Evolutionary conservation across 768 basidiomycete genomes (phyloP).

Genomic region (Calvatia gigantea): DNA sequence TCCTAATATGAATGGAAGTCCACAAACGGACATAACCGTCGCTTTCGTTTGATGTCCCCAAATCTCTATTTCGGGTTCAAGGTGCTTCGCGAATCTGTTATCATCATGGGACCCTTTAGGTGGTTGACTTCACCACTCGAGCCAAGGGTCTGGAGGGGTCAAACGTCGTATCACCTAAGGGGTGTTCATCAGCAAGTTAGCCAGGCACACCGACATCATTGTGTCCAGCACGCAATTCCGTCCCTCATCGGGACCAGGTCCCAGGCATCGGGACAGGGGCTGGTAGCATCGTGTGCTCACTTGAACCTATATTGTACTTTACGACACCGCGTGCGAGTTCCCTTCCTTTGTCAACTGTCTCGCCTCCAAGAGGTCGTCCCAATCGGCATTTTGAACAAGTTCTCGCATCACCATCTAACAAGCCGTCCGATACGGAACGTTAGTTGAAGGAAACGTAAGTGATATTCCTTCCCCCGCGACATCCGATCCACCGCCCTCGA

Average conservation of each 20-base stretch:
- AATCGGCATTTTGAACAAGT: not conserved
- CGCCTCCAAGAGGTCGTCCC: too few relatives aligned
- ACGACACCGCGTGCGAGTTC: slow-evolving; percentile 1
- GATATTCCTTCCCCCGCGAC: not conserved
- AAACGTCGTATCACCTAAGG: not conserved
- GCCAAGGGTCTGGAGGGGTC: not conserved
- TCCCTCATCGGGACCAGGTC: not conserved
- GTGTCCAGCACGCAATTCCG: not conserved
- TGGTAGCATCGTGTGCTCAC: not conserved
- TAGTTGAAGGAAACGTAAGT: not conserved
- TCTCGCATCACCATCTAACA: not conserved
- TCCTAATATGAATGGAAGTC: not conserved
- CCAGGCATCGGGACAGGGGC: not conserved
- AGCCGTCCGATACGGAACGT: not conserved
- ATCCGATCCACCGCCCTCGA: too few relatives aligned
- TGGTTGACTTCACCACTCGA: not conserved
- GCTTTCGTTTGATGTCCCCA: slow-evolving; percentile 1
- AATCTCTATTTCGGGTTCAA: slow-evolving; percentile 1
- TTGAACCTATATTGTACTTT: not conserved
- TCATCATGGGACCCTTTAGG: not conserved
- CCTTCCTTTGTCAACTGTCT: too few relatives aligned
- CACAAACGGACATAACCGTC: not conserved
- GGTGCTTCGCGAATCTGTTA: not conserved
- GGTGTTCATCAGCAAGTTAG: not conserved
- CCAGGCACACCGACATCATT: slow-evolving; percentile 8